phyloP scores from a whole-genome alignment of 1,284 basidiomycete species.

The Rhodotorula sp. region DNA sequence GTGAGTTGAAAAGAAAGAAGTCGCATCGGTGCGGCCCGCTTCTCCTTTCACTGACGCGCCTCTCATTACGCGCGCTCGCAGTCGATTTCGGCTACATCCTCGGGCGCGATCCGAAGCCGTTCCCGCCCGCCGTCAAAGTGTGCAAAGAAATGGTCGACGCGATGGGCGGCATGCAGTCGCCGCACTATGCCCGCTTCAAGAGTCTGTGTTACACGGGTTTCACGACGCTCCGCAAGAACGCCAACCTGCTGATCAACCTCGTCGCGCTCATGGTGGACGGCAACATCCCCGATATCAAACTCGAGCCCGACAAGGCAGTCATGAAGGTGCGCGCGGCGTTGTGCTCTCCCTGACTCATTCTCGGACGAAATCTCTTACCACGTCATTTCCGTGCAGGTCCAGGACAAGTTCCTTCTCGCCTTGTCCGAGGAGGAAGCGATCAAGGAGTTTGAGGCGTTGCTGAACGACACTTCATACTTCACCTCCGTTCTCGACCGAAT shows the following conservation, averaged over 20 bases:
- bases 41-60: background rate
- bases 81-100: constrained; percentile 99
- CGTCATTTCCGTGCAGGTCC: constrained; percentile 68
- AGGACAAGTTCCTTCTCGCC: constrained; percentile 94
- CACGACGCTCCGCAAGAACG: constrained; percentile 88
- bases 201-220: constrained; percentile 95
- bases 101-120: constrained; percentile 95
- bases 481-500: constrained; percentile 89
- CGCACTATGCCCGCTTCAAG: constrained; percentile 92
- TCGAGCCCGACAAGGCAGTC: constrained; percentile 61
- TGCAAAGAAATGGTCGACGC: constrained; percentile 99
- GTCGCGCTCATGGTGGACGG: constrained; percentile 97
- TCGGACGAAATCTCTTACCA: background rate
- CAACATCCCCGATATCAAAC: constrained; percentile 95
- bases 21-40: constrained; percentile 4
- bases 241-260: constrained; percentile 96
- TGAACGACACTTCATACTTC: constrained; percentile 94
- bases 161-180: constrained; percentile 92
- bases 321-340: constrained; percentile 51
- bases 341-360: background rate
- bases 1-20: constrained; percentile 27
- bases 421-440: constrained; percentile 94
- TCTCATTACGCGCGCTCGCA: constrained; percentile 45
- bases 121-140: constrained; percentile 96
- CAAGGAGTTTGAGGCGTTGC: constrained; percentile 86